Conservation (phyloP, 345 rosid genomes). For the Noccaea caerulescens region DNA sequence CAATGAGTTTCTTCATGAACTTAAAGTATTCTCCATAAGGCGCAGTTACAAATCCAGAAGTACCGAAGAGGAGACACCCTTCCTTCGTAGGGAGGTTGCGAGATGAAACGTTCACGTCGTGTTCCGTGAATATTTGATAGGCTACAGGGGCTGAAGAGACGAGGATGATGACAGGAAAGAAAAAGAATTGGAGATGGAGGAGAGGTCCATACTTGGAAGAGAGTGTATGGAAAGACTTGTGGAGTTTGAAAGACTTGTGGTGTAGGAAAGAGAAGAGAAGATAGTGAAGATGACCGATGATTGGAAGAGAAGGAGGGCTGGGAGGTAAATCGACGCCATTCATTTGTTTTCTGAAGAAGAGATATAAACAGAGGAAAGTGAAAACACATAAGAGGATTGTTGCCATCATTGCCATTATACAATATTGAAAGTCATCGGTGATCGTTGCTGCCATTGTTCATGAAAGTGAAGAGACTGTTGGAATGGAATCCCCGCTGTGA, state of each 20-base stretch:
- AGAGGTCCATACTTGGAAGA: constrained; percentile 2
- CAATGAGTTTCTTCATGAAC: not conserved
- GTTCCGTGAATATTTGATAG: not conserved
- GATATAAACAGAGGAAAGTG: not conserved
- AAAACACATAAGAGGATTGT: not conserved
- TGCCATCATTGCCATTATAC: not conserved
- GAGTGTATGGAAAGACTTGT: not conserved
- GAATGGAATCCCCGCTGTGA: no score
- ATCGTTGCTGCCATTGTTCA: no score
- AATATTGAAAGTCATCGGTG: not conserved
- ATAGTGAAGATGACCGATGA: constrained; percentile 10
- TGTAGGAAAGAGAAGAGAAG: not conserved
- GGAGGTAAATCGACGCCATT: not conserved
- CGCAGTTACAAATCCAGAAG: not conserved
- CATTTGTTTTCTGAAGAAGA: constrained; percentile 6
- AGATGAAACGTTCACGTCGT: not conserved
- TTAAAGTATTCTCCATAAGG: constrained; percentile 1
- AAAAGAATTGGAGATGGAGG: not conserved
- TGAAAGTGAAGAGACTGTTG: no score
- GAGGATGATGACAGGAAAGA: not conserved
- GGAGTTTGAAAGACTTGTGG: constrained; percentile 3
- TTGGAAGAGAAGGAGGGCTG: not conserved
- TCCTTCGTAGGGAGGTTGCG: not conserved
- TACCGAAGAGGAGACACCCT: not conserved
- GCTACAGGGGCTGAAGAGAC: not conserved